A percentile compares a stretch with the other conserved stretches of the same genome.
These are phyloP conservation scores for Emmonsiellopsis sp. DNA, from an alignment of 2,329 filamentous ascomycete species.

Conservation along the genomic window DNA sequence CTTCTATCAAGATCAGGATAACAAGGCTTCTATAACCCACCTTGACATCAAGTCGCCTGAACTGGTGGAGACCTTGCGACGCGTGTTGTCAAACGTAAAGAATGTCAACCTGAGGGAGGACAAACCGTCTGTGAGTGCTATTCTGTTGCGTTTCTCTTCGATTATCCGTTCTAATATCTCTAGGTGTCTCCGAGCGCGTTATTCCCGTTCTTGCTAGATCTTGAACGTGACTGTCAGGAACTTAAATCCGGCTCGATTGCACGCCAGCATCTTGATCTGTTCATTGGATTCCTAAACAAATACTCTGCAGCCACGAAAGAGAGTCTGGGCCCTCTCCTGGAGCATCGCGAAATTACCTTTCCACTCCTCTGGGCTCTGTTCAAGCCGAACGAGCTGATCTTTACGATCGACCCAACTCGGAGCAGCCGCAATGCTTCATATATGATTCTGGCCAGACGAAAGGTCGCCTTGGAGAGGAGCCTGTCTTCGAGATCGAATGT, in stretches of 20 bases:
- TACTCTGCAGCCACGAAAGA: not conserved
- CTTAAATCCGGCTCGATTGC: not conserved
- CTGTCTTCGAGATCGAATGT: conserved; percentile 10
- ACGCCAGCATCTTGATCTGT: not conserved
- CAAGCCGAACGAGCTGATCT: not conserved
- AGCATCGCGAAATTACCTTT: not conserved
- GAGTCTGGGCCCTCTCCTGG: not conserved
- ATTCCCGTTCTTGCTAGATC: not conserved
- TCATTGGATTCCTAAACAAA: not conserved
- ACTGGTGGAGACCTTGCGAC: not conserved
- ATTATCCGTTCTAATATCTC: not conserved
- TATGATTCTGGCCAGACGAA: not conserved
- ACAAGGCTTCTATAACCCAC: not conserved
- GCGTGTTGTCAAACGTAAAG: not conserved
- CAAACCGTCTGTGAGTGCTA: not conserved
- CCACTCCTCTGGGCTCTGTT: conserved; percentile 1
- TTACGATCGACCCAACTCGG: not conserved
- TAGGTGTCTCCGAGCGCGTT: not conserved
- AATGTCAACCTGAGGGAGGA: not conserved
- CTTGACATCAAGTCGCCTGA: not conserved
- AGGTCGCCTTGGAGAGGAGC: conserved; percentile 3
- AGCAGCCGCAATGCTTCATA: not conserved
- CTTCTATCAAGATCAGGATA: not conserved
- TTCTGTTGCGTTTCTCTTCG: not conserved
- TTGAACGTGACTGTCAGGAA: not conserved